phyloP scores from a whole-genome alignment of 768 basidiomycete genomes.

The Clitopilus passeckerianus region DNA sequence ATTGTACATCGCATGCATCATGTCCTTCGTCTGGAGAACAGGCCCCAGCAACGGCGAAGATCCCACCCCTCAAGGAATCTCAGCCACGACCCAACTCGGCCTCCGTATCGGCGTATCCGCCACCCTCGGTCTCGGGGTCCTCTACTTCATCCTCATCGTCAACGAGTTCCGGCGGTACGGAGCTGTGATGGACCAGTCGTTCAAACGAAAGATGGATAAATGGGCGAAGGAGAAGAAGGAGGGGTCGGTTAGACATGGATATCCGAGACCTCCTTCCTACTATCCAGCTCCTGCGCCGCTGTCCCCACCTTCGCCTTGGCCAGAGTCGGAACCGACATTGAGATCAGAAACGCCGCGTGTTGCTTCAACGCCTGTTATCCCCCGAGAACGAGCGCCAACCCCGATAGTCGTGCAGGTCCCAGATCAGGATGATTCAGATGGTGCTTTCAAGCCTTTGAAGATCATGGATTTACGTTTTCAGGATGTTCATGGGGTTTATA shows the following conservation, averaged over 20 bases:
- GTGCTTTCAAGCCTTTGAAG: constrained; percentile 10
- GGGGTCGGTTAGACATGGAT: neutral
- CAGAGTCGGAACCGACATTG: no score
- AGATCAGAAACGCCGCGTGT: no score
- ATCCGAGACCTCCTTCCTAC: neutral
- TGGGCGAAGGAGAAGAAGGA: constrained; percentile 8
- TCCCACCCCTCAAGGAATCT: constrained; percentile 24
- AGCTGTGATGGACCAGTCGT: constrained; percentile 20
- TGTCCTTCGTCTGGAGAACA: constrained; percentile 58
- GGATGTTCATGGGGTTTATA: neutral
- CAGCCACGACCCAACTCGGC: constrained; percentile 28
- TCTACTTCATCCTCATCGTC: constrained; percentile 49
- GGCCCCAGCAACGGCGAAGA: constrained; percentile 24
- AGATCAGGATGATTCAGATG: neutral
- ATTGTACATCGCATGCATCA: constrained; percentile 42
- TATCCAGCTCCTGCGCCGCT: no score
- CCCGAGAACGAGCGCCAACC: no score
- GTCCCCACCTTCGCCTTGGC: no score
- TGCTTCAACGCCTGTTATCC: no score
- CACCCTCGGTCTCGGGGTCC: constrained; percentile 43
- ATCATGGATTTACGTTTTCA: constrained; percentile 17
- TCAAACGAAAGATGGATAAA: constrained; percentile 14
- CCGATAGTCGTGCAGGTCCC: neutral
- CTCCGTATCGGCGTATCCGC: constrained; percentile 45
- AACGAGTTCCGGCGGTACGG: constrained; percentile 50